Evolutionary conservation across 2,329 filamentous ascomycete species (phyloP).

Genomic region (Colletotrichum cordylinicola): DNA sequence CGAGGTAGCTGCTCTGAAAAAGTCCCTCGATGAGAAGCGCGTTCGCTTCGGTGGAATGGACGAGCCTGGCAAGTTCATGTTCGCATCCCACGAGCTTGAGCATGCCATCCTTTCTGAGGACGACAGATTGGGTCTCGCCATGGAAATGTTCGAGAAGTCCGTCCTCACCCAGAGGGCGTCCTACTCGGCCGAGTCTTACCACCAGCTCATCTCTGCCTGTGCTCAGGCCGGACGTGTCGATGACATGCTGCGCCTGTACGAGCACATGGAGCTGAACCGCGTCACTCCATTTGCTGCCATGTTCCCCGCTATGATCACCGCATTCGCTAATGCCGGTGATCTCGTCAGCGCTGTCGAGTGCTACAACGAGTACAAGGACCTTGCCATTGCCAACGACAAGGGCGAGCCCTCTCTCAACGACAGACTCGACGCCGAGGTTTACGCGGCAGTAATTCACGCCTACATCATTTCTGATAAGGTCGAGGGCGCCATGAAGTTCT

Average conservation of each 20-base stretch:
- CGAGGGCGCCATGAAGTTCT: constrained; percentile 84
- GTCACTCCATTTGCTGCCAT: constrained; percentile 79
- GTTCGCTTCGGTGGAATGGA: constrained; percentile 85
- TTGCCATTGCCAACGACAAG: constrained; percentile 85
- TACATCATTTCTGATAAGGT: constrained; percentile 84
- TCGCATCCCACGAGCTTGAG: constrained; percentile 86
- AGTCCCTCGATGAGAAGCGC: constrained; percentile 80
- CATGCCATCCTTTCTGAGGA: constrained; percentile 87
- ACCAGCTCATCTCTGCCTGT: constrained; percentile 84
- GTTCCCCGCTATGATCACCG: constrained; percentile 94
- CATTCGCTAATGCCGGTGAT: constrained; percentile 83
- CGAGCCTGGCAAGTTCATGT: constrained; percentile 83
- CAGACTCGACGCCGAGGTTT: constrained; percentile 83
- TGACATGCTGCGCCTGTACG: constrained; percentile 90
- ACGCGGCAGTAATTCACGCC: constrained; percentile 89
- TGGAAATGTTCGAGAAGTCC: constrained; percentile 85
- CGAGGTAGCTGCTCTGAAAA: constrained; percentile 77
- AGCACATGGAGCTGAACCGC: constrained; percentile 85
- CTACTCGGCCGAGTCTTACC: constrained; percentile 85
- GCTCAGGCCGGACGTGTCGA: constrained; percentile 80
- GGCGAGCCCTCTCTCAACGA: constrained; percentile 72
- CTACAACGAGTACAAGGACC: constrained; percentile 91
- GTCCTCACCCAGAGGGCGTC: constrained; percentile 64
- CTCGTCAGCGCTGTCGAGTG: constrained; percentile 88
- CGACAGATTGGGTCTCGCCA: constrained; percentile 82